These are phyloP conservation scores for Austropuccinia psidii DNA, from an alignment of 1,284 basidiomycete species.

Conservation along the genomic window DNA sequence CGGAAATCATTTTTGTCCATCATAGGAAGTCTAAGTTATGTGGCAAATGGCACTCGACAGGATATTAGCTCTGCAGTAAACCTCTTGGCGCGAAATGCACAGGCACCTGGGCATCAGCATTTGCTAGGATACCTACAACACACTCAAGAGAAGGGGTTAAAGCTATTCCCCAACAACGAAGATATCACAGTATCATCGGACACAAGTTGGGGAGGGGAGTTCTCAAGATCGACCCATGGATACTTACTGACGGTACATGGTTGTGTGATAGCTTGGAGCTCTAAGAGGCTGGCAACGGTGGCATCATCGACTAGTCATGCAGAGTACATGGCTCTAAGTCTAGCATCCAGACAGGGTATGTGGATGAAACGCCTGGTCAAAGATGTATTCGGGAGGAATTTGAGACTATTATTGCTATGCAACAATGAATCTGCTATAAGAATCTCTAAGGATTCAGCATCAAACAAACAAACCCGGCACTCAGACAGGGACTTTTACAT, in stretches of 20 bases:
- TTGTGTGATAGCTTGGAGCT: not conserved
- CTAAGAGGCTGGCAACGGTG: not conserved
- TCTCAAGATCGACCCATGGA: not conserved
- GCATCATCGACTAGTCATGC: not conserved
- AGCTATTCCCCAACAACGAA: not conserved
- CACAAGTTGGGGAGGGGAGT: not conserved
- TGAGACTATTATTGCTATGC: not conserved
- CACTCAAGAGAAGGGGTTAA: too few relatives aligned
- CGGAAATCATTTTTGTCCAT: too few relatives aligned
- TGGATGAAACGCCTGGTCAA: not conserved
- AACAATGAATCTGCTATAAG: not conserved
- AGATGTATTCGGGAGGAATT: not conserved
- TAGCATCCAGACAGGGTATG: not conserved
- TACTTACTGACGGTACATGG: not conserved
- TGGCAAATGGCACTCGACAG: not conserved
- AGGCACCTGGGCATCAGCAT: too few relatives aligned
- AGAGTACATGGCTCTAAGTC: slow-evolving; percentile 11
- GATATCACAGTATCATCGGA: not conserved
- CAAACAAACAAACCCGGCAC: not conserved
- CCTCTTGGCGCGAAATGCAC: too few relatives aligned
- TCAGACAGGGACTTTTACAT: not conserved
- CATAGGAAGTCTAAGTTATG: not conserved
- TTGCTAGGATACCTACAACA: too few relatives aligned
- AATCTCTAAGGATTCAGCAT: not conserved
- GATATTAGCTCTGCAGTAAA: too few relatives aligned